Evolutionary conservation across 805 yeast genomes (phyloP).

Genomic region (Sungouiella blattae): DNA sequence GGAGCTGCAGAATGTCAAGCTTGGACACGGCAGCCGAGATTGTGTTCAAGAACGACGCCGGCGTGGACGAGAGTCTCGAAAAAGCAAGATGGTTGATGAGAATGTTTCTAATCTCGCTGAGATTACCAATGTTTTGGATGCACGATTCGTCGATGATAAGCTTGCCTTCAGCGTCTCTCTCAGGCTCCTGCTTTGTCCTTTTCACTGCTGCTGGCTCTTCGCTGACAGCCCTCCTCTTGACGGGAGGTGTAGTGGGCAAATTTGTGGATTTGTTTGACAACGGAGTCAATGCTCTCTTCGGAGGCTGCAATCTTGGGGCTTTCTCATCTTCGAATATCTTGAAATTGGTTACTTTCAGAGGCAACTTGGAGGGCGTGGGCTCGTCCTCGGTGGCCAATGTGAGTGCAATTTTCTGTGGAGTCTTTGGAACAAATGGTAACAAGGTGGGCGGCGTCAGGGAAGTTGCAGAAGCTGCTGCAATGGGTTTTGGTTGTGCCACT

Average conservation of each 20-base stretch:
- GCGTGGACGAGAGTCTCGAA: constrained; percentile 83
- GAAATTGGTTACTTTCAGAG: constrained; percentile 3
- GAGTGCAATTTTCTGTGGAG: constrained; percentile 4
- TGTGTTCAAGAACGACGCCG: constrained; percentile 65
- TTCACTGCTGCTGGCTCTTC: constrained; percentile 28
- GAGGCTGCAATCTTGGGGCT: not conserved
- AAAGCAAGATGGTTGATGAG: constrained; percentile 84
- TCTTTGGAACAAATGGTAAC: not conserved
- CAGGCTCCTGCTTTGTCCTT: constrained; percentile 6
- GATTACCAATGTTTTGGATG: constrained; percentile 32
- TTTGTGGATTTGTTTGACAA: constrained; percentile 27
- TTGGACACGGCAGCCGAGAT: constrained; percentile 54
- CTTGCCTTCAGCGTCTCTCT: constrained; percentile 23
- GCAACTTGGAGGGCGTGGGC: not conserved
- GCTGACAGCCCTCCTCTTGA: constrained; percentile 28
- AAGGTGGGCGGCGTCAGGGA: not conserved
- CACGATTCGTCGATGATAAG: constrained; percentile 21
- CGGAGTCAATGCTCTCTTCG: constrained; percentile 16
- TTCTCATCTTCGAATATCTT: constrained; percentile 3
- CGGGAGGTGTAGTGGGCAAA: constrained; percentile 12
- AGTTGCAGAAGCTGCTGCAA: not conserved
- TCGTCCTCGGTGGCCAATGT: not conserved
- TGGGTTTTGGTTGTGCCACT: not conserved
- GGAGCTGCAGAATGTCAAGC: constrained; percentile 42
- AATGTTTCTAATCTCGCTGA: constrained; percentile 57